Evolutionary conservation across 345 rosid species (phyloP), one percentile per base, ranked within the genome.

Genomic region (Crucihimalaya himalaica): DNA sequence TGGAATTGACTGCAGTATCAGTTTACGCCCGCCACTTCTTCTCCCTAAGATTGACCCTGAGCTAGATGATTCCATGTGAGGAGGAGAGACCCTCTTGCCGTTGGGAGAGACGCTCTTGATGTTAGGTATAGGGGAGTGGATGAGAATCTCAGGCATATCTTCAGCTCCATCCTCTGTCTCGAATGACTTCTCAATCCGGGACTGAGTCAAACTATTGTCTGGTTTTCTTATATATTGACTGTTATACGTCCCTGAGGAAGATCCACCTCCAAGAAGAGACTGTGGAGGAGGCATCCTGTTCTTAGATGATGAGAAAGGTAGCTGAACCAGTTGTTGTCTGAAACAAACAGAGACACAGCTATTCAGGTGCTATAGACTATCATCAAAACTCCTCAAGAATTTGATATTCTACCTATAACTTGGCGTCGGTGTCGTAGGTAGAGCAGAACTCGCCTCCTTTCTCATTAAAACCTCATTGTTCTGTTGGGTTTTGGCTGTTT

Each of bases 1-100:
- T 1, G 99, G 98, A 64, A 92, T 89, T 10, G 97, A 96, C 25
- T 87, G 92, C 65, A 96, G 59, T 75, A 92, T 92, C 82, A 96
- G 76, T 85, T 88, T 96, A 82, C 98, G 78, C 50, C 98, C 93
- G 8, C 97, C 71, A 25, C 37, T 86, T 83, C 89, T 79, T 48
- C 78, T 85, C 57, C 85, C 85, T 3, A 92, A 87, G 20, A 85
- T 81, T 31, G 89, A 83, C n/a, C 89, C 80, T 37, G 75, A 35
- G 75, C 70, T 86, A 2, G 86, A 75, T 29, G 77, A 66, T 61
- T 82, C 84, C 8, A 67, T 55, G 39, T 86, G 85, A 8, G 97
- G 98, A 35, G 97, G 92, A 75, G 98, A 89, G 63, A 96, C 87
- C 80, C 99, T 92, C 89, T 92, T 96, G 66, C 95, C 82, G 70